phyloP scores from a whole-genome alignment of 805 yeast genomes.

The Teunomyces funiuensis region DNA sequence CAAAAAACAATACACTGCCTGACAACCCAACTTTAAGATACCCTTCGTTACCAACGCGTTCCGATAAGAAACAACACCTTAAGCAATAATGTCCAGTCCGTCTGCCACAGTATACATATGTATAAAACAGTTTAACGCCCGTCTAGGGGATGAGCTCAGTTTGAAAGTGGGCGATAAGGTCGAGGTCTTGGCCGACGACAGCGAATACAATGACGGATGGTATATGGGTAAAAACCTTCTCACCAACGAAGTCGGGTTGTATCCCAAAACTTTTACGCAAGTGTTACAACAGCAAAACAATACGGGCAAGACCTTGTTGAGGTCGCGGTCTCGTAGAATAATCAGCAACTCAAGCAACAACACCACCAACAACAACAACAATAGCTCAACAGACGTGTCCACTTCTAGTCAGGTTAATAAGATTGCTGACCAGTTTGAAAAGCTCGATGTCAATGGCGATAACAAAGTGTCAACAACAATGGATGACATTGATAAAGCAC shows the following conservation, averaged over 20 bases:
- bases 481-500: conserved; percentile 71
- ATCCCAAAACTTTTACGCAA: conserved; percentile 87
- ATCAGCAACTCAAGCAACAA: conserved; percentile 17
- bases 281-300: conserved; percentile 23
- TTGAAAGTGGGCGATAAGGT: conserved; percentile 80
- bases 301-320: conserved; percentile 25
- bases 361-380: conserved; percentile 9
- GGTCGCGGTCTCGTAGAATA: conserved; percentile 57
- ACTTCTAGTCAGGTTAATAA: conserved; percentile 6
- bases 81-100: conserved; percentile 11
- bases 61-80: background rate
- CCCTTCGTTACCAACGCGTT: background rate
- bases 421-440: conserved; percentile 9
- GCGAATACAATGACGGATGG: conserved; percentile 97
- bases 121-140: conserved; percentile 81
- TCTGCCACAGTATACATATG: conserved; percentile 48
- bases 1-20: conserved; percentile 4
- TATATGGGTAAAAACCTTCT: conserved; percentile 80
- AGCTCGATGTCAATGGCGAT: conserved; percentile 8
- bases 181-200: conserved; percentile 88
- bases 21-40: background rate
- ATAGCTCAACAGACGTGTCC: conserved; percentile 1
- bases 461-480: conserved; percentile 51
- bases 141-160: conserved; percentile 87
- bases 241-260: conserved; percentile 78